Evolutionary conservation across 345 rosid genomes (phyloP), one percentile per base, ranked within the genome.

Genomic region (Populus pruinosa): DNA sequence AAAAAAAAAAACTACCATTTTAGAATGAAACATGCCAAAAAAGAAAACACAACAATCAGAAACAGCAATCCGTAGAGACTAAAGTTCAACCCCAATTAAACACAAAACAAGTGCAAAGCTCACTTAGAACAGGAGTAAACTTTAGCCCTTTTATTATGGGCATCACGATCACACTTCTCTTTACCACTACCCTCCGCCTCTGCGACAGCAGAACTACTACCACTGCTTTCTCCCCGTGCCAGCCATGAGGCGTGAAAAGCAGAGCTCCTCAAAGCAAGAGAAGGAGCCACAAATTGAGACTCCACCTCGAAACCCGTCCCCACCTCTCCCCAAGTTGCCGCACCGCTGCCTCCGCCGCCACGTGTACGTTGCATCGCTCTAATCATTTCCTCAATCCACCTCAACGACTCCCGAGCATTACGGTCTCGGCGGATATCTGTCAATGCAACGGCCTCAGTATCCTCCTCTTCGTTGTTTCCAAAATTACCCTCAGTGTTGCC

Each of bases 141-240:
- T 87, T 82, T 96, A n/a, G 98, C 98, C 76, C 99, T 90, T 80
- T 96, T 96, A 84, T 92, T 69, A 53, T 82, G 79, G 31, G 55
- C 33, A 44, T 78, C 84, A 72, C 88, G 84, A 81, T 84, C 85
- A 29, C 83, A 77, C 68, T 73, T 86, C 78, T 79, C 86, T 4
- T n/a, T 74, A 73, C 53, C 77, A 69, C 16, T 82, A 70, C 18
- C 83, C 38, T 67, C 66, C 74, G 69, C 83, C 31, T 67, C 74
- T 0, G 81, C 66, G 4, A 83, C 76, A 17, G 86, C 82, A 75
- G 31, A 27, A n/a, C 65, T n/a, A 33, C 44, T 35, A 35, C 88
- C 85, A 77, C 94, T 82, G 74, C 92, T 81, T 86, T 93, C 97
- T 39, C 94, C 97, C 39, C 85, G 87, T 33, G 67, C 68, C 79